These are phyloP conservation scores for Xanthoconium purpureum DNA, from an alignment of 768 basidiomycete genomes.

Conservation along the genomic window DNA sequence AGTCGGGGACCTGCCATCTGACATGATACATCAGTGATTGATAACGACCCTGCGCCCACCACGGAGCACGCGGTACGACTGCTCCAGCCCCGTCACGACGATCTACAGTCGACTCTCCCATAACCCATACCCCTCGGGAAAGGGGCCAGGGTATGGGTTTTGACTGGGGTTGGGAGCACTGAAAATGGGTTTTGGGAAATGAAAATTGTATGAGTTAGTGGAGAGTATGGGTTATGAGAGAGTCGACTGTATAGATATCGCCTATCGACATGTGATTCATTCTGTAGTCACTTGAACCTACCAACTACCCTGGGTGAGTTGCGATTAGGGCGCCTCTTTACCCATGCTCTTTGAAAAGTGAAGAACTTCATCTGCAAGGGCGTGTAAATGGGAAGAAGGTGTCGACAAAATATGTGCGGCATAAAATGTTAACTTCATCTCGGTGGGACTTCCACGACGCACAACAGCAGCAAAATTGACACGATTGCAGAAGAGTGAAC, in stretches of 20 bases:
- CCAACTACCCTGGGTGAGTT: not conserved
- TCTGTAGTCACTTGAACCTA: not conserved
- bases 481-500: slow-evolving; percentile 17
- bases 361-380: slow-evolving; percentile 41
- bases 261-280: not conserved
- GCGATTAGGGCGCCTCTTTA: slow-evolving; percentile 10
- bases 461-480: not conserved
- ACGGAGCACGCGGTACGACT: too few species aligned
- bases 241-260: not conserved
- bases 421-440: slow-evolving; percentile 69
- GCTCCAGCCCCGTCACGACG: too few species aligned
- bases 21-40: not conserved
- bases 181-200: too few species aligned
- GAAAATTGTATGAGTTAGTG: too few species aligned
- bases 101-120: not conserved
- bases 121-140: too few species aligned
- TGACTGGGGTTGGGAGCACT: too few species aligned
- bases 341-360: slow-evolving; percentile 28
- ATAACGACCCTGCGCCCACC: not conserved
- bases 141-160: too few species aligned
- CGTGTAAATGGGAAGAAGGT: slow-evolving; percentile 40
- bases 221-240: too few species aligned
- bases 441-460: slow-evolving; percentile 33
- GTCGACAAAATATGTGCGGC: slow-evolving; percentile 55
- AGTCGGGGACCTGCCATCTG: not conserved